A percentile compares a stretch with the other conserved stretches of the same genome.
These are phyloP conservation scores for Cryptococcus hybrid DNA, from an alignment of 1,284 basidiomycete species.

Conservation along the genomic window DNA sequence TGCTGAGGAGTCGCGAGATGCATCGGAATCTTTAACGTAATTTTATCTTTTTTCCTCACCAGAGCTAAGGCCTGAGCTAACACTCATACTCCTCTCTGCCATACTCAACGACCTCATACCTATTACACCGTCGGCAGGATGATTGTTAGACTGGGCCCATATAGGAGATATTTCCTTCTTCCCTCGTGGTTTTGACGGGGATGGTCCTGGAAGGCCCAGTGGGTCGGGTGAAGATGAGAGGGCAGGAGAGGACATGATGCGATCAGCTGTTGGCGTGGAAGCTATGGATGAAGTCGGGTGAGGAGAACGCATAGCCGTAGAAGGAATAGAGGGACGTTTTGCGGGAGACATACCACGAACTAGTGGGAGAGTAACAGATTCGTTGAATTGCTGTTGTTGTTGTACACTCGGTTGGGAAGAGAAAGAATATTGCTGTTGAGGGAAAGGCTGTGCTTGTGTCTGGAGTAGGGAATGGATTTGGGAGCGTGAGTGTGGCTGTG, in stretches of 20 bases:
- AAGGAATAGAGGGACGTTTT: slow-evolving; percentile 7
- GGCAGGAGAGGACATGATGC: slow-evolving; percentile 4
- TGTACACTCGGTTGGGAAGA: not conserved
- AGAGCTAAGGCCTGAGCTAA: not conserved
- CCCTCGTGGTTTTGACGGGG: slow-evolving; percentile 25
- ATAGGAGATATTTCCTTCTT: slow-evolving; percentile 9
- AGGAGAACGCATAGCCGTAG: slow-evolving; percentile 14
- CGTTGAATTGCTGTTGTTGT: not conserved
- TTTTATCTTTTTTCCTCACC: slow-evolving; percentile 1
- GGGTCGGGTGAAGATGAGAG: slow-evolving; percentile 28
- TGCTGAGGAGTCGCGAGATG: slow-evolving; percentile 7
- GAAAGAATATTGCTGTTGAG: not conserved
- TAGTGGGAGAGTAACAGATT: not conserved
- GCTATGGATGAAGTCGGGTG: slow-evolving; percentile 13
- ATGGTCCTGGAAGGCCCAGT: slow-evolving; percentile 23
- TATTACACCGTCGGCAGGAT: slow-evolving; percentile 5
- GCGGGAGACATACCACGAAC: not conserved
- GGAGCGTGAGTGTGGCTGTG: too few species aligned
- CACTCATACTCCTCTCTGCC: slow-evolving; percentile 5
- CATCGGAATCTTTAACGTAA: slow-evolving; percentile 3
- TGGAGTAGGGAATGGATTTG: too few species aligned
- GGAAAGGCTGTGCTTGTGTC: too few species aligned
- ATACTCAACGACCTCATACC: slow-evolving; percentile 7
- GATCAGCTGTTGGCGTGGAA: slow-evolving; percentile 15
- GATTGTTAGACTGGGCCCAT: slow-evolving; percentile 1